Percentiles rank a stretch among this genome's conserved stretches.
Conservation (phyloP, 768 basidiomycete genomes). For the Auriscalpium vulgare region DNA sequence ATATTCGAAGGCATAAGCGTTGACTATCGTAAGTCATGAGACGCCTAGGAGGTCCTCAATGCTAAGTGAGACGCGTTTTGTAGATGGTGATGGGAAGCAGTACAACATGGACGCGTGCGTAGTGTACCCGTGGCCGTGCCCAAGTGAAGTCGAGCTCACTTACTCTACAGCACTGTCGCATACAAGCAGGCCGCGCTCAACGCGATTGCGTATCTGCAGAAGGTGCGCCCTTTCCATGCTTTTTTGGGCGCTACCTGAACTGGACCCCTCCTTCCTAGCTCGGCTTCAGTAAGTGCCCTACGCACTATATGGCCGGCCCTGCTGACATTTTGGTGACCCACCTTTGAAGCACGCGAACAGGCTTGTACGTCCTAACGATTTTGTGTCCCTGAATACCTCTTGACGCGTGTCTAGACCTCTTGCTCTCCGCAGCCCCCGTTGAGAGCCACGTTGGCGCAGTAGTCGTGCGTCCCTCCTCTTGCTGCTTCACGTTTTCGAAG, state of each 20-base stretch:
- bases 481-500: not conserved
- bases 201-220: conserved; percentile 64
- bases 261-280: conserved; percentile 30
- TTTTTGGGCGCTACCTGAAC: not conserved
- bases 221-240: conserved; percentile 28
- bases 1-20: conserved; percentile 73
- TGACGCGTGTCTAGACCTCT: conserved; percentile 36
- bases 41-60: not conserved
- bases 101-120: conserved; percentile 71
- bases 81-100: conserved; percentile 68
- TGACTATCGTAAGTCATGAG: conserved; percentile 45
- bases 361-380: conserved; percentile 37
- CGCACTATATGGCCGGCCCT: not conserved
- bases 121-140: not conserved
- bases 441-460: conserved; percentile 66
- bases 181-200: conserved; percentile 78
- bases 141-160: not conserved
- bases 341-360: conserved; percentile 60
- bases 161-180: conserved; percentile 49
- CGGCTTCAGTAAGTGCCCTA: conserved; percentile 51
- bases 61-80: not conserved
- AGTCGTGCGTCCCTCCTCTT: conserved; percentile 37
- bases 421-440: conserved; percentile 62
- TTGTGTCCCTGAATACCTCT: not conserved
- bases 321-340: not conserved